phyloP scores from a whole-genome alignment of 768 basidiomycete genomes.

The Leucosporidium yakuticum region DNA sequence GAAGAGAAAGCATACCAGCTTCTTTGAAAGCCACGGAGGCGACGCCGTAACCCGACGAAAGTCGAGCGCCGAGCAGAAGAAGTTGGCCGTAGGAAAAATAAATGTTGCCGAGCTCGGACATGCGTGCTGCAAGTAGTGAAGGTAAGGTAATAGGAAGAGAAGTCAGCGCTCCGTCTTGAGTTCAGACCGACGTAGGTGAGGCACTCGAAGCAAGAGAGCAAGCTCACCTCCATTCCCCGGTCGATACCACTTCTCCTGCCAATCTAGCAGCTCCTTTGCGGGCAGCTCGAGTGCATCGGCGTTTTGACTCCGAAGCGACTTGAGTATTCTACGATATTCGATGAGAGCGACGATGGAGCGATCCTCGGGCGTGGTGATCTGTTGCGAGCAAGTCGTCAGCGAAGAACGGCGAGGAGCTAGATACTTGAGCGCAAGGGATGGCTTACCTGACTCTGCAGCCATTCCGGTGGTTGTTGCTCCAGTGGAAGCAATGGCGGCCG shows the following conservation, averaged over 20 bases:
- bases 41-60: background rate
- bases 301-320: background rate
- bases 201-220: background rate
- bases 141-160: background rate
- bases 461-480: background rate
- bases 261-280: background rate
- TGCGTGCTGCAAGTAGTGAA: background rate
- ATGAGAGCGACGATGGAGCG: background rate
- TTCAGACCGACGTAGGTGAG: too few relatives aligned
- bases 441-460: background rate
- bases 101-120: background rate
- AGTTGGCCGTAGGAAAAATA: background rate
- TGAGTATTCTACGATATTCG: background rate
- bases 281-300: too few relatives aligned
- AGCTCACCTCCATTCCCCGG: background rate
- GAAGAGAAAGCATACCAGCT: background rate
- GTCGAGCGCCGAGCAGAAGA: background rate
- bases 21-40: background rate
- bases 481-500: background rate
- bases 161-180: too few relatives aligned
- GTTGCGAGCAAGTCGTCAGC: too few relatives aligned
- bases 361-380: background rate
- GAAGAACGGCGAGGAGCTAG: too few relatives aligned
- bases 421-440: too few relatives aligned
- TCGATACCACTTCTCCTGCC: background rate